Conservation (phyloP, 2,329 filamentous ascomycete genomes). For the Fusarium incarnatum region DNA sequence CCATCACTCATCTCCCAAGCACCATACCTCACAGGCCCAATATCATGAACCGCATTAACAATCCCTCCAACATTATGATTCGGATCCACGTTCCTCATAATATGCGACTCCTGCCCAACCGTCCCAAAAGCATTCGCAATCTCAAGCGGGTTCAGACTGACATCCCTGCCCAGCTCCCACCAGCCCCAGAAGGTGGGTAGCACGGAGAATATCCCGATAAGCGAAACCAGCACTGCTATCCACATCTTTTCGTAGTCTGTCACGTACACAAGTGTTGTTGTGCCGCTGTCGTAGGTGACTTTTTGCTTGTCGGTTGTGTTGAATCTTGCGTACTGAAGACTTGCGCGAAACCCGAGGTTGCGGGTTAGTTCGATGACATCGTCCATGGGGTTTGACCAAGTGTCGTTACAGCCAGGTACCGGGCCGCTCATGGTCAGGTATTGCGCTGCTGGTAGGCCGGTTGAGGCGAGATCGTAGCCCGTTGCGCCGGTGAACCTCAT, state of each 20-base stretch:
- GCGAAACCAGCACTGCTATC: constrained; percentile 32
- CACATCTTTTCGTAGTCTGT: constrained; percentile 40
- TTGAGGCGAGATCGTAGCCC: constrained; percentile 22
- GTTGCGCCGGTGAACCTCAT: constrained; percentile 35
- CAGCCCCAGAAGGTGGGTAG: constrained; percentile 41
- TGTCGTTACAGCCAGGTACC: constrained; percentile 14
- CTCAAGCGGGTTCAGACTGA: constrained; percentile 39
- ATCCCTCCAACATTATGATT: constrained; percentile 35
- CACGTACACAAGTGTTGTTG: constrained; percentile 28
- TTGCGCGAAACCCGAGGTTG: constrained; percentile 38
- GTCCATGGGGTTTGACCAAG: constrained; percentile 38
- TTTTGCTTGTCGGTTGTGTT: constrained; percentile 38
- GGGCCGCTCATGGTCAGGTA: constrained; percentile 34
- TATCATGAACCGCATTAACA: constrained; percentile 20
- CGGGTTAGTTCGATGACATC: constrained; percentile 41
- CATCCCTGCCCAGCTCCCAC: constrained; percentile 42
- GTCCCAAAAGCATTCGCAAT: constrained; percentile 42
- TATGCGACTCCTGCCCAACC: constrained; percentile 25
- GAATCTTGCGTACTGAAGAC: constrained; percentile 34
- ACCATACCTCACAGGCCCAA: constrained; percentile 37
- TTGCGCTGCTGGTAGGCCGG: constrained; percentile 30
- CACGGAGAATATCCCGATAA: constrained; percentile 33
- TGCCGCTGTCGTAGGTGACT: constrained; percentile 26
- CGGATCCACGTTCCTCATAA: constrained; percentile 36
- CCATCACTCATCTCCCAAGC: constrained; percentile 39